phyloP scores from a whole-genome alignment of 2,329 filamentous ascomycete species.

The Ophiostoma quercus region DNA sequence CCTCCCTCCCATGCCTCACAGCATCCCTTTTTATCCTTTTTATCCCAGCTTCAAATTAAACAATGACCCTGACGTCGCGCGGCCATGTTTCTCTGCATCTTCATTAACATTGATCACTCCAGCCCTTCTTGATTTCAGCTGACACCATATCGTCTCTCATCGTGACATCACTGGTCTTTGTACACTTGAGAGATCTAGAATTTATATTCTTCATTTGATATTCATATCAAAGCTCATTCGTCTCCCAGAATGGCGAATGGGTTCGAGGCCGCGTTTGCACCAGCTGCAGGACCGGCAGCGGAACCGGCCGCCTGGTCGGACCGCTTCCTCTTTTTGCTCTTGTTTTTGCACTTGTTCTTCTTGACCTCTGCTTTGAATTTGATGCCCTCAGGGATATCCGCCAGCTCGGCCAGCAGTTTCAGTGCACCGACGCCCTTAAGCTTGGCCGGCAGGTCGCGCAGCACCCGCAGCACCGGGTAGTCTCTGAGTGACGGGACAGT shows the following conservation, averaged over 20 bases:
- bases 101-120: neutral
- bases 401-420: conserved; percentile 18
- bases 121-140: neutral
- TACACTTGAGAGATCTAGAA: neutral
- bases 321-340: conserved; percentile 23
- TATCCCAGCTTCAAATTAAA: neutral
- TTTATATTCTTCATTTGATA: neutral
- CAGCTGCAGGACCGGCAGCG: neutral
- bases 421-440: conserved; percentile 22
- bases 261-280: conserved; percentile 15
- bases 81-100: neutral
- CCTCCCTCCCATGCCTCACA: neutral
- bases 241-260: conserved; percentile 24
- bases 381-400: conserved; percentile 18
- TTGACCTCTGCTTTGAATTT: conserved; percentile 18
- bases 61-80: neutral
- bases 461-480: conserved; percentile 24
- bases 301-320: neutral
- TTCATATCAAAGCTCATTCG: neutral
- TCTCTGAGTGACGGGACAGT: conserved; percentile 18
- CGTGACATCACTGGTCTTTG: neutral
- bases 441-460: conserved; percentile 22
- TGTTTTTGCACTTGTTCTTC: conserved; percentile 13
- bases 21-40: neutral
- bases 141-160: neutral